Evolutionary conservation across 345 rosid species (phyloP), one percentile per base, ranked within the genome.

Genomic region (Bruguiera parviflora): DNA sequence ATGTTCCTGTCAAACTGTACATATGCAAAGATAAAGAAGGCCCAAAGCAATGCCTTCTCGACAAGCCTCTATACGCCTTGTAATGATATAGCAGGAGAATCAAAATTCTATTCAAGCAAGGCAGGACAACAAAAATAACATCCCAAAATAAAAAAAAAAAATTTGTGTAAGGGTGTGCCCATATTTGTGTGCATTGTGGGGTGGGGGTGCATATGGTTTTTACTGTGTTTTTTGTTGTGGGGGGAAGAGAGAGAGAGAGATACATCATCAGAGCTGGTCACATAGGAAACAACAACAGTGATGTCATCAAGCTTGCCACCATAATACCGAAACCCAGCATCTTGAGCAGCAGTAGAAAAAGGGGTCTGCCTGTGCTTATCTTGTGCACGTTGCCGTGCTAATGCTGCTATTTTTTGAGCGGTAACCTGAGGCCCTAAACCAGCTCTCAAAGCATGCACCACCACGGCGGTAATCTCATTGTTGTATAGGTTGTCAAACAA

Each of bases 241-340:
- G 49, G 18, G 6, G 16, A 13, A 16, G n/a, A 51, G 21, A 55
- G 43, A 53, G 60, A 43, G 69, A 66, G 21, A 53, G 69, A 24
- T 73, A 73, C 77, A 60, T 68, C 78, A 56, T 82, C 61, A 6
- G 85, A 78, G 63, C 82, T 78, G 24, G 88, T 78, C 63, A 95
- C 76, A 73, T 85, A 88, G 22, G 99, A 95, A 64, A 95, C 98
- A 66, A 95, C 96, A 58, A 95, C 99, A 66, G 99, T 95, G 82
- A 95, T 95, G 69, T 95, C 99, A 75, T 95, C 99, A 68, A 92
- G 93, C 83, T 95, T 95, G 79, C 99, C 99, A 78, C 99, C 99
- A 65, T 95, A 95, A 75, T 95, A 95, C 61, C 99, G 90, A 73
- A 88, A 86, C 8, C 99, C 99, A 71, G 99, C 99, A 76, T 95